These are phyloP conservation scores for Pythium aristosporum DNA, from an alignment of 352 stramenopile genomes.

Conservation along the genomic window DNA sequence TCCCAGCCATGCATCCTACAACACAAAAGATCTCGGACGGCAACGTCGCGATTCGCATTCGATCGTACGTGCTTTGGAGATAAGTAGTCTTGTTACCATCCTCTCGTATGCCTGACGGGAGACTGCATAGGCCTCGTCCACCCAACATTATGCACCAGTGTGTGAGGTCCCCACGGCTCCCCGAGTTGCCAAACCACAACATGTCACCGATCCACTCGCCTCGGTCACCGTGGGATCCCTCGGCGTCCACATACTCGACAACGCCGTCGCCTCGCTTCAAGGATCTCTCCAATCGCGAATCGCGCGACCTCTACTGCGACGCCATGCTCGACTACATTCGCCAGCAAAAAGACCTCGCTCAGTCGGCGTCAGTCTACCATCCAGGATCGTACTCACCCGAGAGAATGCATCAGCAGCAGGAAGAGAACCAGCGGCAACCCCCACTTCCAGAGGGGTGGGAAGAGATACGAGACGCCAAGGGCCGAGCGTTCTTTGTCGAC, in stretches of 20 bases:
- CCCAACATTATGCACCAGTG: conserved; percentile 52
- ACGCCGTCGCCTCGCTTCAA: conserved; percentile 24
- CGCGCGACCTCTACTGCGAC: conserved; percentile 66
- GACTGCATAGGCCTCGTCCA: conserved; percentile 43
- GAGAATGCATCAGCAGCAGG: conserved; percentile 9
- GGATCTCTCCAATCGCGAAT: conserved; percentile 49
- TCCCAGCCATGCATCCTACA: conserved; percentile 76
- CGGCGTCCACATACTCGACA: conserved; percentile 15
- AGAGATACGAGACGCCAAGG: conserved; percentile 65
- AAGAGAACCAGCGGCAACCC: conserved; percentile 2
- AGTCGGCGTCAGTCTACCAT: not conserved
- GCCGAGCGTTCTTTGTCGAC: conserved; percentile 70
- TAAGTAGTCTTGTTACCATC: not conserved
- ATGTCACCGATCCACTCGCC: not conserved
- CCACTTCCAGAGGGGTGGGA: conserved; percentile 70
- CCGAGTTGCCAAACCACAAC: conserved; percentile 17
- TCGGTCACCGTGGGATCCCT: conserved; percentile 21
- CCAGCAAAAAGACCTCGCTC: conserved; percentile 58
- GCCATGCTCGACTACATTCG: conserved; percentile 69
- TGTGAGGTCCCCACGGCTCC: conserved; percentile 27
- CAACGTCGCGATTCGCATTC: conserved; percentile 57
- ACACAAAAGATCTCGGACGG: conserved; percentile 66
- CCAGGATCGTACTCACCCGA: not conserved
- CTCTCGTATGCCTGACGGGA: no score
- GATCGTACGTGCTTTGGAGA: conserved; percentile 41